These are phyloP conservation scores for Parietichytrium sp. DNA, from an alignment of 108 stramenopile genomes.

Conservation along the genomic window DNA sequence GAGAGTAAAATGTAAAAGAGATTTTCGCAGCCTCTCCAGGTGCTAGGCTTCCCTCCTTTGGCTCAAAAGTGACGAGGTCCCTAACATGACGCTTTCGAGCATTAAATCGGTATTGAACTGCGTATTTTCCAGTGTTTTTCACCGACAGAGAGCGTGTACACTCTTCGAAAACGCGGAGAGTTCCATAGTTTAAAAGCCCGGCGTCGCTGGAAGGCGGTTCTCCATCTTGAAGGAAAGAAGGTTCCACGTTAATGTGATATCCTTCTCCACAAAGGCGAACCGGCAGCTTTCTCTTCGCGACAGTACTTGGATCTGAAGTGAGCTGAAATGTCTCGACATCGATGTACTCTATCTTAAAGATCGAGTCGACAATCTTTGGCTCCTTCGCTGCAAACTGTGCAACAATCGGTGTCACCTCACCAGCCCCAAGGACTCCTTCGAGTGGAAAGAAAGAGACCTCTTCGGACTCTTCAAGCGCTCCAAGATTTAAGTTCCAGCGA, in stretches of 20 bases:
- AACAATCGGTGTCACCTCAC: conserved; percentile 39
- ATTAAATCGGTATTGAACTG: conserved; percentile 51
- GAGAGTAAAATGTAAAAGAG: conserved; percentile 49
- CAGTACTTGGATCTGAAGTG: too few relatives aligned
- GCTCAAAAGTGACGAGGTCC: conserved; percentile 47
- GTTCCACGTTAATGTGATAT: conserved; percentile 56
- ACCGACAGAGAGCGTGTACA: conserved; percentile 46
- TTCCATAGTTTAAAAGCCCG: conserved; percentile 57
- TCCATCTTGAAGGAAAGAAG: conserved; percentile 51
- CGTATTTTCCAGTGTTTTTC: conserved; percentile 62
- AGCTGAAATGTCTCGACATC: too few relatives aligned
- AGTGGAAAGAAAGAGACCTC: conserved; percentile 50
- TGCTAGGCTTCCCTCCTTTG: conserved; percentile 46
- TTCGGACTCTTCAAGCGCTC: conserved; percentile 41
- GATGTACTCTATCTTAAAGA: conserved; percentile 48
- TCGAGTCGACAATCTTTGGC: conserved; percentile 44
- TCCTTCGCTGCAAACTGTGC: conserved; percentile 54
- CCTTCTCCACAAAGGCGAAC: conserved; percentile 61
- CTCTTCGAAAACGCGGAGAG: conserved; percentile 55
- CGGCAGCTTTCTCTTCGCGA: neutral
- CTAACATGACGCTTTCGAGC: conserved; percentile 41
- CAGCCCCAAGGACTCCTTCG: conserved; percentile 46
- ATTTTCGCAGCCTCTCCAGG: conserved; percentile 53
- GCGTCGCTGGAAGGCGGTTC: conserved; percentile 40
- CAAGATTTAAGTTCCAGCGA: conserved; percentile 53